Evolutionary conservation across 768 basidiomycete species (phyloP), one percentile per base, ranked within the genome.

Genomic region (button mushroom (Agaricus bisporus)): DNA sequence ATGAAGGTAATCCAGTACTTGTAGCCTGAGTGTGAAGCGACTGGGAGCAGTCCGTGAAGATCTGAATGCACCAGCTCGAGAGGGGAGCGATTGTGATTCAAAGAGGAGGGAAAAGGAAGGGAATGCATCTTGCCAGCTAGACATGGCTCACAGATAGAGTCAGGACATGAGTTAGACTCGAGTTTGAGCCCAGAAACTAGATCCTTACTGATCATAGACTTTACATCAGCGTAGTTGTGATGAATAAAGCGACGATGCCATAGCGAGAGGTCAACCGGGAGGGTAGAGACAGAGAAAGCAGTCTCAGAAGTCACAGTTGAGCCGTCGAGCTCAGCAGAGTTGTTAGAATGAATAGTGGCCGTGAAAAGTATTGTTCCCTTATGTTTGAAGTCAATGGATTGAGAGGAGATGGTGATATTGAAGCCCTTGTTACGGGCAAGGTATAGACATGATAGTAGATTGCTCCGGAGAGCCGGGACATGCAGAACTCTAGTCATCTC

Each of bases 1-100:
- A 70, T 65, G 57, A 70, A 70, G 2, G 61, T 62, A 2, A 66
- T 52, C 63, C 63, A 68, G 56, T 69, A 71, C 3, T 47, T 58
- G 32, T 58, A 56, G 2, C 66, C 67, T 35, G 59, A 49, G 6
- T 20, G 49, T 5, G 49, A 58, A 14, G 51, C 26, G 3, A 57
- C 54, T 8, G 64, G 57, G 2, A 68, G 53, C 12, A 66, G 69
- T 12, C 70, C 68, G 15, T 66, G 56, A 7, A 70, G 41, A 46
- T 71, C 70, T 38, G 59, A 56, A 54, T 67, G 67, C 14, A 72
- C 58, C 4, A 58, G 60, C 4, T 59, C 58, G 4, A 68, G 61
- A 26, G 54, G 49, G 42, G 37, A 36, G 43, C 35, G 25, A 10
- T 42, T 42, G 28, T 51, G 41, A 26, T 32, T 43, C 15, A 51